Evolutionary conservation across 305 asterid genomes (phyloP).

Genomic region (Fraxinus xanthoxyloides): DNA sequence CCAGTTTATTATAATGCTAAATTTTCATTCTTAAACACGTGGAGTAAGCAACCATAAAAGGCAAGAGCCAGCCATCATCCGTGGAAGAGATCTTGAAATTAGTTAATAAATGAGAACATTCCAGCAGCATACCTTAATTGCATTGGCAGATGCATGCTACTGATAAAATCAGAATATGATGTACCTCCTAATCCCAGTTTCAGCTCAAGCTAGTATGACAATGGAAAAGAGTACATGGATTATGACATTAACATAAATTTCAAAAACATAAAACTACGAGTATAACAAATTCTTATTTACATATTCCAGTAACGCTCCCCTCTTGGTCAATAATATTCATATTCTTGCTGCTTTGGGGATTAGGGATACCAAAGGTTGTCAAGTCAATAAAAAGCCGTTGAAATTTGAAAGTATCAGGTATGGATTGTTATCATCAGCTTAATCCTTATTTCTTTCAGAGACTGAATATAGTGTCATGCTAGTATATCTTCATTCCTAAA

Average conservation of each 20-base stretch:
- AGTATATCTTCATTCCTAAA: neutral
- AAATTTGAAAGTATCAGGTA: neutral
- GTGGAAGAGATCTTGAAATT: conserved; percentile 4
- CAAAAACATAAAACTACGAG: neutral
- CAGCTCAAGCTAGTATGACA: conserved; percentile 66
- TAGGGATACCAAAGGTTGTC: neutral
- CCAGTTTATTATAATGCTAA: neutral
- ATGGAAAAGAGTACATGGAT: conserved; percentile 19
- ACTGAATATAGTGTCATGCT: neutral
- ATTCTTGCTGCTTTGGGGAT: neutral
- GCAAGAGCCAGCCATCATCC: neutral
- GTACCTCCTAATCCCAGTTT: conserved; percentile 94
- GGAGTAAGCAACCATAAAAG: neutral
- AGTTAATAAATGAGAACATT: neutral
- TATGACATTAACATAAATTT: neutral
- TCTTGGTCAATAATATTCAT: neutral
- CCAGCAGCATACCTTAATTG: conserved; percentile 67
- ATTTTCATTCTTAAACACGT: neutral
- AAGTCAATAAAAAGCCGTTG: conserved; percentile 3
- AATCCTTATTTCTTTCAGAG: neutral
- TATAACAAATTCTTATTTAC: neutral
- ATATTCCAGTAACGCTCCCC: neutral
- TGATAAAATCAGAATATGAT: conserved; percentile 86
- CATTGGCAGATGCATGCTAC: conserved; percentile 86
- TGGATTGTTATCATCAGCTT: neutral